Evolutionary conservation across 2,329 filamentous ascomycete species (phyloP).

Genomic region (Chaetothyriales sp.): DNA sequence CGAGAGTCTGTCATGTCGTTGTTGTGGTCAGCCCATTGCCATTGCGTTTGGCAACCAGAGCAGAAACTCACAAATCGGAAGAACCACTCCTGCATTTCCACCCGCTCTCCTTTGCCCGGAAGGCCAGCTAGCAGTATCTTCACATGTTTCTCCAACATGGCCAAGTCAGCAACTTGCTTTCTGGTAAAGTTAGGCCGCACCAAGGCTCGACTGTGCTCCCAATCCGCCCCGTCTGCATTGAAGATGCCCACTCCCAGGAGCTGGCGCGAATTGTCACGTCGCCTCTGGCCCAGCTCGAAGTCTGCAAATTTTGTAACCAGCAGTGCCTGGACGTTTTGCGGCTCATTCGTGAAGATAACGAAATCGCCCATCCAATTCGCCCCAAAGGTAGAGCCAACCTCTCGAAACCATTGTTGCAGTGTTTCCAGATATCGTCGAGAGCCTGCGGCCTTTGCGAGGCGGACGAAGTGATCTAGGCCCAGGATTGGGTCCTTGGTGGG

Average conservation of each 20-base stretch:
- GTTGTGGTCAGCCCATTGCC: no score
- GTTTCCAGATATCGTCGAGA: no score
- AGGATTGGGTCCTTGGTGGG: no score
- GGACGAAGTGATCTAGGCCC: no score
- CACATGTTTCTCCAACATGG: slow-evolving; percentile 42
- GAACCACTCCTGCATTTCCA: slow-evolving; percentile 3
- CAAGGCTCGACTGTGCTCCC: slow-evolving; percentile 28
- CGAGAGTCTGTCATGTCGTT: neutral
- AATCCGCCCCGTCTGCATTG: slow-evolving; percentile 32
- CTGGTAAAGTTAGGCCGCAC: slow-evolving; percentile 36
- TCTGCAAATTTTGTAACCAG: slow-evolving; percentile 68
- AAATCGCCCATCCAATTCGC: no score
- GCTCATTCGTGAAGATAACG: slow-evolving; percentile 10
- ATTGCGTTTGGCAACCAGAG: no score
- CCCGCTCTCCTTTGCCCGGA: neutral
- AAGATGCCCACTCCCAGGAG: slow-evolving; percentile 23
- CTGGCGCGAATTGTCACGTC: neutral
- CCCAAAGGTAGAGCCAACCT: no score
- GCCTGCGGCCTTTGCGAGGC: no score
- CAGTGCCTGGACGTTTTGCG: slow-evolving; percentile 35
- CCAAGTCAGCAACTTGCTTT: slow-evolving; percentile 37
- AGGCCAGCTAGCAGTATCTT: slow-evolving; percentile 1
- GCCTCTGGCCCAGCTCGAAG: slow-evolving; percentile 56
- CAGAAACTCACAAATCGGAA: neutral
- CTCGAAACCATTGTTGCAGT: no score